A percentile compares a stretch with the other conserved stretches of the same genome.
Evolutionary conservation across 805 yeast genomes (phyloP).

Genomic region (Lipomyces chichibuensis): DNA sequence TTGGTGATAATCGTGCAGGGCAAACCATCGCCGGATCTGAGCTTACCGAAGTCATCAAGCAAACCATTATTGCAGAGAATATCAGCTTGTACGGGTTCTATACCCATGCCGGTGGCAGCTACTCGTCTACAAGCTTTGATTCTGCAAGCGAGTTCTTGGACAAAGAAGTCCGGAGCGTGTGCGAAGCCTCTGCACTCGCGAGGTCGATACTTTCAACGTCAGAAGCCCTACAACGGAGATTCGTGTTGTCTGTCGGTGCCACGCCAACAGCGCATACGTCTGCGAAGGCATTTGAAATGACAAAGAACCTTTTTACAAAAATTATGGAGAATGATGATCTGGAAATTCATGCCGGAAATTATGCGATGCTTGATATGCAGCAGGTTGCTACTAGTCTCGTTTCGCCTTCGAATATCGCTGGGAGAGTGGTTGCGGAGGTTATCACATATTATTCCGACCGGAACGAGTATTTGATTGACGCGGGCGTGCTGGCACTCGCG

Average conservation of each 20-base stretch:
- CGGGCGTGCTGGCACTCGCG: conserved; percentile 72
- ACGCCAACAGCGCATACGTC: conserved; percentile 69
- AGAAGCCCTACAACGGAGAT: conserved; percentile 28
- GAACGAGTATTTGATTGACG: conserved; percentile 68
- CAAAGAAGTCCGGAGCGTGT: conserved; percentile 62
- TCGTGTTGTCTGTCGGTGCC: conserved; percentile 74
- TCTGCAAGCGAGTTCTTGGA: conserved; percentile 55
- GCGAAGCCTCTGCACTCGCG: conserved; percentile 53
- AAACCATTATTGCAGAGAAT: conserved; percentile 25
- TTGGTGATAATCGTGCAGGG: conserved; percentile 78
- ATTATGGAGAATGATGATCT: conserved; percentile 48
- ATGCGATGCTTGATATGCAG: conserved; percentile 72
- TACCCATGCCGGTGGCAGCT: conserved; percentile 81
- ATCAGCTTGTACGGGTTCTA: conserved; percentile 62
- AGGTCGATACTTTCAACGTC: conserved; percentile 30
- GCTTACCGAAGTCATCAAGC: conserved; percentile 47
- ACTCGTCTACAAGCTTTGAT: conserved; percentile 51
- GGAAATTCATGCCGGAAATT: conserved; percentile 84
- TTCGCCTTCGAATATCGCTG: conserved; percentile 51
- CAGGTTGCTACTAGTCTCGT: conserved; percentile 73
- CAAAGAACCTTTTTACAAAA: background rate
- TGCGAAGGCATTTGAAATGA: background rate
- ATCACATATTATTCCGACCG: conserved; percentile 62
- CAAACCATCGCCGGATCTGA: conserved; percentile 44
- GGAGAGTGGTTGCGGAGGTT: conserved; percentile 60